These are phyloP conservation scores for Fusarium buharicum DNA, from an alignment of 2,329 filamentous ascomycete genomes.

Conservation along the genomic window DNA sequence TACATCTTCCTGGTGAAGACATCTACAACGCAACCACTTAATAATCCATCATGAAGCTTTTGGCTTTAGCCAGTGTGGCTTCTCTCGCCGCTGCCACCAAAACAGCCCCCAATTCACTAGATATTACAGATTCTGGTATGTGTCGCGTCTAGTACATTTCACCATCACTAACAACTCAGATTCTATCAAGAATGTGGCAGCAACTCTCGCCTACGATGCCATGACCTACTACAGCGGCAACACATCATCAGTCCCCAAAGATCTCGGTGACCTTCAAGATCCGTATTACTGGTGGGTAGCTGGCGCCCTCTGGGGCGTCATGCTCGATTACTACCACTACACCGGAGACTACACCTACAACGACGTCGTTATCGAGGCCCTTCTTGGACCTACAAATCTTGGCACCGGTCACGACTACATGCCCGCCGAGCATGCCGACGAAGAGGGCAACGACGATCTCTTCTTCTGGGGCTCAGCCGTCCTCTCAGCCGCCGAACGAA, in stretches of 20 bases:
- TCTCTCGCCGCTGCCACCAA: constrained; percentile 30
- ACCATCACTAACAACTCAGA: constrained; percentile 52
- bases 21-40: constrained; percentile 9
- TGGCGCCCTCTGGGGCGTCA: constrained; percentile 72
- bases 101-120: constrained; percentile 34
- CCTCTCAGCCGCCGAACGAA: constrained; percentile 74
- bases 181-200: constrained; percentile 70
- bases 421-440: constrained; percentile 63
- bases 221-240: constrained; percentile 75
- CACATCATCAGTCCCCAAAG: constrained; percentile 60
- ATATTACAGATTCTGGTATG: constrained; percentile 36
- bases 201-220: constrained; percentile 68
- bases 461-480: constrained; percentile 77
- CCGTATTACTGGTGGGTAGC: constrained; percentile 78
- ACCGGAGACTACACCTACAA: constrained; percentile 73
- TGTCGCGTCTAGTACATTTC: not conserved
- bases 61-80: constrained; percentile 26
- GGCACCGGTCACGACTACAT: constrained; percentile 70
- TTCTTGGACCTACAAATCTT: constrained; percentile 65
- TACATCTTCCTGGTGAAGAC: constrained; percentile 25
- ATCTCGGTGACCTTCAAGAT: constrained; percentile 69
- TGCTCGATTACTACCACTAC: constrained; percentile 76
- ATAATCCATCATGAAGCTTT: constrained; percentile 30
- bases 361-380: constrained; percentile 65
- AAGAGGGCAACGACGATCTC: constrained; percentile 79